Evolutionary conservation across 2,329 filamentous ascomycete species (phyloP), one percentile per base, ranked within the genome.

Genomic region (Pseudodiploospora longispora): DNA sequence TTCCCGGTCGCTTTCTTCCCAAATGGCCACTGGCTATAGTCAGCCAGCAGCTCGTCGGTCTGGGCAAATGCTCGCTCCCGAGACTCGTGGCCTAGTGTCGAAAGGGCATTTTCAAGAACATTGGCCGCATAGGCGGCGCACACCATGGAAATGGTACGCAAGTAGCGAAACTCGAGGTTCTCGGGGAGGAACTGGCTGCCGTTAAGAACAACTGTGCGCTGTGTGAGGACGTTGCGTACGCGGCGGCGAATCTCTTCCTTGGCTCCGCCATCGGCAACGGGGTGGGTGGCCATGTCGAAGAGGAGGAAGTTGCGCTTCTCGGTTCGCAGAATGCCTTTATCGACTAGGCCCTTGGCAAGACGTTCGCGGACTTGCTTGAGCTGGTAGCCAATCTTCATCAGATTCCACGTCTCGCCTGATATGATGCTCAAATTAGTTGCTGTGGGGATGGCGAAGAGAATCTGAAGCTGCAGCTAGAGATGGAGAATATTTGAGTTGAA

Each of bases 371-470:
- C 93, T 76, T 98, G 93, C 73, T 98, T 98, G 57, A 98, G 78
- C 73, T 98, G 93, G 69, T 98, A 98, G 64, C 93, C 93, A 58
- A 98, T 98, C 75, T 98, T 98, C 93, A 98, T 97, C 53, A 98
- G 73, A 64, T 98, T 98, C 93, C 93, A 98, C 44, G 93, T 98
- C 69, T 98, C 93, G 64, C 93, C 91, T 97, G 27, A 36, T 9
- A n/a, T 10, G 32, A 40, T 28, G 30, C 8, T 36, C 19, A 38
- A 34, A 27, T 10, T 27, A 27, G 30, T 10, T 30, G 12, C 8
- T 40, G 28, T 19, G 31, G 27, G 30, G 29, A 2, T 8, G 10
- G 34, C 39, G n/a, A 29, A 41, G 30, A 28, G 29, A 28, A 37
- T 41, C 47, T 28, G 42, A 36, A 37, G 36, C 33, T 10, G 30